A percentile compares a stretch with the other conserved stretches of the same genome.
Conservation (phyloP, 257 asterid genomes). For the Nicotiana benthamiana region DNA sequence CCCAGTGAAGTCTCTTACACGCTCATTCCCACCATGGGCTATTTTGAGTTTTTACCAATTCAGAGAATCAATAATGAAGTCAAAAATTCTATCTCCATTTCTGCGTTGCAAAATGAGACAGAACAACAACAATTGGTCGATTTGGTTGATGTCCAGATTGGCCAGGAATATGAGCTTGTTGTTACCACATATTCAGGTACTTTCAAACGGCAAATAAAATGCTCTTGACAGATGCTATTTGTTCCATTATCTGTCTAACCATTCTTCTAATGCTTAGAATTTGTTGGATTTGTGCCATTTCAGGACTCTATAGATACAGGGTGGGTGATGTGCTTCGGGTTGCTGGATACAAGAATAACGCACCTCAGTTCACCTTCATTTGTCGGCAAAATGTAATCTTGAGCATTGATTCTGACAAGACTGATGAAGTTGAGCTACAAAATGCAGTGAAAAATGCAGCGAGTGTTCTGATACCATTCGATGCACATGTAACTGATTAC, state of each 20-base stretch:
- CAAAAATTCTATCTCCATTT: neutral
- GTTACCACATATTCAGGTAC: neutral
- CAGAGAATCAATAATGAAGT: neutral
- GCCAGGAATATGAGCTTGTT: neutral
- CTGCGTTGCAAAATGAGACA: neutral
- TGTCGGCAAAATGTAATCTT: neutral
- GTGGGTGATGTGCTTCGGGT: neutral
- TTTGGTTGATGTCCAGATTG: neutral
- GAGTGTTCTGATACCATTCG: slow-evolving; percentile 47
- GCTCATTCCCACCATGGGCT: neutral
- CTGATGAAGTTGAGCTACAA: slow-evolving; percentile 85
- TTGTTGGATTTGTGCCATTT: neutral
- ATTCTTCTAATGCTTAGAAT: neutral
- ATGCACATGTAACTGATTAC: slow-evolving; percentile 52
- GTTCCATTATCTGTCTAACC: neutral
- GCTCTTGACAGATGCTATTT: neutral
- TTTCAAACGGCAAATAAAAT: neutral
- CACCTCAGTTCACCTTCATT: neutral
- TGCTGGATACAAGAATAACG: neutral
- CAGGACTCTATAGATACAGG: slow-evolving; percentile 1
- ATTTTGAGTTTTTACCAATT: neutral
- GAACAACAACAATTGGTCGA: neutral
- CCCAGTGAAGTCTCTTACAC: neutral
- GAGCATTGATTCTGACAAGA: slow-evolving; percentile 46
- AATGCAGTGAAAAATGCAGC: slow-evolving; percentile 58